Conservation (phyloP, 768 basidiomycete species). For the Collybia mongolica region DNA sequence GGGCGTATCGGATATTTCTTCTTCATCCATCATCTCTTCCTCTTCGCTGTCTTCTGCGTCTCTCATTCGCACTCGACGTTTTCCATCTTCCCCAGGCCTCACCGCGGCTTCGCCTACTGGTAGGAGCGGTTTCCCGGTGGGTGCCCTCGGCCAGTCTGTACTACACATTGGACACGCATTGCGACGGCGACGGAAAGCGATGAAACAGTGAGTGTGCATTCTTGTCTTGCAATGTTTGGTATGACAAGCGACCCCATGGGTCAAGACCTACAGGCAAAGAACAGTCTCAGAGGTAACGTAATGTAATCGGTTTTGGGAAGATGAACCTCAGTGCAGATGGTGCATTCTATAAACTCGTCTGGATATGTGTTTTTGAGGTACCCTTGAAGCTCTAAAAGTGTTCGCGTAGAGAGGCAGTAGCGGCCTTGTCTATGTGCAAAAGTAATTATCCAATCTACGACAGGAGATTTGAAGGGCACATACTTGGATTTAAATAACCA, state of each 20-base stretch:
- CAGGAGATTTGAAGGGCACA: background rate
- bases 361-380: constrained; percentile 76
- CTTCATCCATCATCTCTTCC: constrained; percentile 41
- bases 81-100: constrained; percentile 55
- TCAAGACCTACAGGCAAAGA: constrained; percentile 49
- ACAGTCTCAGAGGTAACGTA: background rate
- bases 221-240: constrained; percentile 60
- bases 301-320: background rate
- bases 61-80: constrained; percentile 29
- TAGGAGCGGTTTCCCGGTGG: constrained; percentile 40
- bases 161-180: constrained; percentile 56
- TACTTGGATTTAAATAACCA: constrained; percentile 78
- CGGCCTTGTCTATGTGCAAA: constrained; percentile 51
- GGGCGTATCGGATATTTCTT: constrained; percentile 33
- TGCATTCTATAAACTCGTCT: constrained; percentile 71
- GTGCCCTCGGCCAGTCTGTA: constrained; percentile 58
- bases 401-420: constrained; percentile 74
- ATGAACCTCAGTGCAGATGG: constrained; percentile 67
- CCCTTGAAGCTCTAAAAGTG: constrained; percentile 67
- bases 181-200: constrained; percentile 42
- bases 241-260: constrained; percentile 64
- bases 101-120: constrained; percentile 72
- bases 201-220: constrained; percentile 67
- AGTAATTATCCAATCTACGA: background rate
- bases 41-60: constrained; percentile 35